Conservation (phyloP, 305 asterid species). For the Fraxinus greggii region DNA sequence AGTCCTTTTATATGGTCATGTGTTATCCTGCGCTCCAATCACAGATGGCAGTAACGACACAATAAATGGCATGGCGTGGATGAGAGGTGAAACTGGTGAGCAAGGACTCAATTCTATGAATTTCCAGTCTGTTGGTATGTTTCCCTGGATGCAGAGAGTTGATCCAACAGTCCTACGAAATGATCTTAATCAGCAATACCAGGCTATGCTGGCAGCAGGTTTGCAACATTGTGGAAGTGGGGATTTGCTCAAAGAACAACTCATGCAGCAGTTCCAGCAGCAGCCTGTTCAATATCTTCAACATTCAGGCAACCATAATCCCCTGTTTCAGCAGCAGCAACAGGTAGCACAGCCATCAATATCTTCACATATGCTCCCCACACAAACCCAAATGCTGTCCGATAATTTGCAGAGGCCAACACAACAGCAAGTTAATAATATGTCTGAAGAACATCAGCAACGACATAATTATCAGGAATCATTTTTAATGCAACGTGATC, state of each 20-base stretch:
- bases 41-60: slow-evolving; percentile 69
- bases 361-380: slow-evolving; percentile 42
- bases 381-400: slow-evolving; percentile 48
- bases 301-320: slow-evolving; percentile 50
- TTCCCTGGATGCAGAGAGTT: slow-evolving; percentile 82
- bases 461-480: slow-evolving; percentile 60
- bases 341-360: slow-evolving; percentile 35
- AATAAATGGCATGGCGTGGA: slow-evolving; percentile 76
- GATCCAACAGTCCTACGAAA: slow-evolving; percentile 60
- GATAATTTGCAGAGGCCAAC: slow-evolving; percentile 46
- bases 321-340: slow-evolving; percentile 57
- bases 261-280: slow-evolving; percentile 68
- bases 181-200: slow-evolving; percentile 81
- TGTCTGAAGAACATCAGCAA: slow-evolving; percentile 40
- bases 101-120: slow-evolving; percentile 69
- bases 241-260: slow-evolving; percentile 64
- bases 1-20: not conserved
- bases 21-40: slow-evolving; percentile 5
- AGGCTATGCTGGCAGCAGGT: slow-evolving; percentile 70
- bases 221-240: slow-evolving; percentile 62
- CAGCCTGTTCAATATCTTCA: slow-evolving; percentile 66
- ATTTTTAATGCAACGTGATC: slow-evolving; percentile 52
- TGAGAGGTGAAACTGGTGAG: slow-evolving; percentile 76
- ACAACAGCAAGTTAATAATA: slow-evolving; percentile 42
- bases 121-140: slow-evolving; percentile 68